These are phyloP conservation scores for Barnettozyma hawaiiensis DNA, from an alignment of 1,139 yeast species.

Conservation along the genomic window DNA sequence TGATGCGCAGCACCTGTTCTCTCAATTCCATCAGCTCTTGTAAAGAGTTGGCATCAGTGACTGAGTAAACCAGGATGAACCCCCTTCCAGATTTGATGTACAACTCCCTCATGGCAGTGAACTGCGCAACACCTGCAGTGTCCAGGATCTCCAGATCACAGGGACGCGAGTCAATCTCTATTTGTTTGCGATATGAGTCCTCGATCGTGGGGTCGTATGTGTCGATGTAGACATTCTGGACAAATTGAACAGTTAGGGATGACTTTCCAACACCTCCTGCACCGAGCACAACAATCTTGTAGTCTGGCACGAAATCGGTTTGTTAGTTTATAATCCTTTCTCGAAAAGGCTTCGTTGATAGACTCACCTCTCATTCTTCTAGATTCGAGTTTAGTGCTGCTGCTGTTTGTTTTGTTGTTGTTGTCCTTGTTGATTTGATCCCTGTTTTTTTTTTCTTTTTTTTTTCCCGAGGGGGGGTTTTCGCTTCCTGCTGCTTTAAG, in stretches of 20 bases:
- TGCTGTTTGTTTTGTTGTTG: not conserved
- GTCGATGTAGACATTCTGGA: slow-evolving; percentile 87
- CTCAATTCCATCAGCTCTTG: slow-evolving; percentile 76
- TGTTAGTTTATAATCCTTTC: too few species aligned
- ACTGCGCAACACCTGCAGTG: slow-evolving; percentile 98
- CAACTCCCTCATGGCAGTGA: slow-evolving; percentile 90
- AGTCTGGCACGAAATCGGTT: too few species aligned
- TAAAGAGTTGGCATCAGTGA: slow-evolving; percentile 81
- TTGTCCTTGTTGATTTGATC: not conserved
- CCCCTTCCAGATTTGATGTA: slow-evolving; percentile 87
- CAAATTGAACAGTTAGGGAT: slow-evolving; percentile 84
- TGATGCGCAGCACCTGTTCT: slow-evolving; percentile 85
- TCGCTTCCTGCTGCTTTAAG: too few species aligned
- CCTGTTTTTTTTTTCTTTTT: not conserved
- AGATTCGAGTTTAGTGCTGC: not conserved
- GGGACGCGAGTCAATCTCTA: slow-evolving; percentile 87
- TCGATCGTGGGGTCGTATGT: slow-evolving; percentile 98
- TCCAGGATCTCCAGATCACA: slow-evolving; percentile 90
- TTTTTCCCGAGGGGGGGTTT: too few species aligned
- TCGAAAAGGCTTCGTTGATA: not conserved
- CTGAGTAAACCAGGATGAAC: slow-evolving; percentile 80
- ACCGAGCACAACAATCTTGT: slow-evolving; percentile 88
- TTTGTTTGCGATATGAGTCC: slow-evolving; percentile 89
- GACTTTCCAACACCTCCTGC: slow-evolving; percentile 99
- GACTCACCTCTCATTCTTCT: slow-evolving; percentile 17